phyloP scores from a whole-genome alignment of 495 filamentous ascomycete species.

The Penicillium egyptiacum region DNA sequence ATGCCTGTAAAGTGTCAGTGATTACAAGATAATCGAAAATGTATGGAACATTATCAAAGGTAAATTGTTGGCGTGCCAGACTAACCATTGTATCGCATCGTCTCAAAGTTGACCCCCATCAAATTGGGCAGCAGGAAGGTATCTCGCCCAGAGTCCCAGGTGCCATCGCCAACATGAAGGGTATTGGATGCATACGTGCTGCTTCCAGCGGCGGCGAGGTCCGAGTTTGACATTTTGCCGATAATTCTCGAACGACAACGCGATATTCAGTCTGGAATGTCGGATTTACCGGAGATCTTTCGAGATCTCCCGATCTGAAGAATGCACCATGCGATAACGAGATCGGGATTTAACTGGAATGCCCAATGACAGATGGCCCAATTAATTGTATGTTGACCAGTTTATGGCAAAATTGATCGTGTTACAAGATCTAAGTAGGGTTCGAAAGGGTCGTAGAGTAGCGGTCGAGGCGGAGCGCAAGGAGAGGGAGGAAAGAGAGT shows the following conservation, averaged over 20 bases:
- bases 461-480: constrained; percentile 11
- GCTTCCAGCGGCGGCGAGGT: constrained; percentile 73
- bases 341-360: constrained; percentile 18
- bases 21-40: background rate
- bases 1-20: constrained; percentile 60
- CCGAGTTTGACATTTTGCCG: constrained; percentile 44
- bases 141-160: constrained; percentile 82
- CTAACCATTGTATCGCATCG: constrained; percentile 94
- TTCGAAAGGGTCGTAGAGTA: background rate
- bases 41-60: background rate
- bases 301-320: constrained; percentile 47
- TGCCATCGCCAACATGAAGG: constrained; percentile 85
- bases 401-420: constrained; percentile 8
- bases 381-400: constrained; percentile 1
- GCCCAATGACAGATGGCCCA: constrained; percentile 10
- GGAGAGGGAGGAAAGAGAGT: constrained; percentile 16
- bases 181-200: constrained; percentile 81
- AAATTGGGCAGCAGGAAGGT: constrained; percentile 87
- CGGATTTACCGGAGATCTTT: constrained; percentile 47
- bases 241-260: constrained; percentile 3
- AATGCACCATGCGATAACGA: constrained; percentile 49
- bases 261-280: constrained; percentile 36
- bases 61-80: background rate
- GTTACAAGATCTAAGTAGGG: constrained; percentile 5
- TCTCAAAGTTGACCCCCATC: constrained; percentile 83